phyloP scores from a whole-genome alignment of 208 protist species.

The Trypanosoma platydactyli region DNA sequence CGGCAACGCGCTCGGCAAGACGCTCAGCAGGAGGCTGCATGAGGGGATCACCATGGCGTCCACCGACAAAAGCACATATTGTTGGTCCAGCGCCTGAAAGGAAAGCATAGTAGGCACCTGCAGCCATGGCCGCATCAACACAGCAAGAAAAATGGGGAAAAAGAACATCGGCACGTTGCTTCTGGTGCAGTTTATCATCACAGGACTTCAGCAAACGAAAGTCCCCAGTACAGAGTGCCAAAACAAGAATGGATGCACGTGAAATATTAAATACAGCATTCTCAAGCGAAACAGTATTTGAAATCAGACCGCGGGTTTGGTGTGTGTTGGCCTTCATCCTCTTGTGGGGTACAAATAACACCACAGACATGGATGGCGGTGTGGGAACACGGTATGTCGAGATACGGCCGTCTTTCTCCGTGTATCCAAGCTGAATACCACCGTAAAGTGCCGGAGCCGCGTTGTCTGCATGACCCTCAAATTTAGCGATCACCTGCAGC shows the following conservation, averaged over 20 bases:
- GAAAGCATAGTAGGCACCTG: conserved; percentile 78
- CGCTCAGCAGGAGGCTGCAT: conserved; percentile 53
- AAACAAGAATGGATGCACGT: conserved; percentile 83
- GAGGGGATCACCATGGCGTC: conserved; percentile 59
- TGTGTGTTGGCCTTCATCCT: conserved; percentile 90
- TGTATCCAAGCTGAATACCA: conserved; percentile 89
- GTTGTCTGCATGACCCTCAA: conserved; percentile 94
- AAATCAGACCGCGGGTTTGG: conserved; percentile 80
- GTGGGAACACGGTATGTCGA: conserved; percentile 83
- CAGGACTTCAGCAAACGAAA: conserved; percentile 66
- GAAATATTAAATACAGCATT: conserved; percentile 94
- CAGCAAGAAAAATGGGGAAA: conserved; percentile 83
- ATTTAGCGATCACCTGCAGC: conserved; percentile 76
- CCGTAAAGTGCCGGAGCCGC: conserved; percentile 93
- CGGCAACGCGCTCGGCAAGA: conserved; percentile 56
- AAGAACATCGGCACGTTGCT: conserved; percentile 59
- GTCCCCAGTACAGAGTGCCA: conserved; percentile 70
- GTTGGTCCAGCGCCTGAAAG: conserved; percentile 79
- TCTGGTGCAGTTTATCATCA: conserved; percentile 86
- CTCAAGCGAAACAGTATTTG: conserved; percentile 49
- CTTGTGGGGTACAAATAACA: conserved; percentile 89
- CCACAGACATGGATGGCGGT: conserved; percentile 68
- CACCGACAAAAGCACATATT: conserved; percentile 72
- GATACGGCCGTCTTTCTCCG: conserved; percentile 25
- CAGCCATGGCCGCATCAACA: conserved; percentile 52